Conservation (phyloP, 805 yeast genomes). For the Middelhovenomyces tepae region DNA sequence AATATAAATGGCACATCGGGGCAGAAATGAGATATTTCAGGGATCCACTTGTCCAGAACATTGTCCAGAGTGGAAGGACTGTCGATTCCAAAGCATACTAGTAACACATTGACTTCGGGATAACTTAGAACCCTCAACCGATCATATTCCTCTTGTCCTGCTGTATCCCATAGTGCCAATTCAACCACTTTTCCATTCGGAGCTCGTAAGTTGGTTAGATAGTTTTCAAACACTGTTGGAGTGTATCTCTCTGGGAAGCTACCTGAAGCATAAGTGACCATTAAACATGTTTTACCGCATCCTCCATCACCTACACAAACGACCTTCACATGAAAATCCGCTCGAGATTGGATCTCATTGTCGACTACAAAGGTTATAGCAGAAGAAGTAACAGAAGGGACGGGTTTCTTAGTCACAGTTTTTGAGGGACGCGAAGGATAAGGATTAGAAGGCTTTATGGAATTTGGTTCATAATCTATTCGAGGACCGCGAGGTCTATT, state of each 20-base stretch:
- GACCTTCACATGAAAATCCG: conserved; percentile 42
- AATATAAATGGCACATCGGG: conserved; percentile 68
- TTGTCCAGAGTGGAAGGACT: conserved; percentile 55
- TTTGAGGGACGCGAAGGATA: too few relatives aligned
- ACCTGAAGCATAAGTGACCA: conserved; percentile 57
- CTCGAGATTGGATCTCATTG: not conserved
- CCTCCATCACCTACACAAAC: conserved; percentile 89
- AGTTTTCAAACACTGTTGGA: conserved; percentile 79
- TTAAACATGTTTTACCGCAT: conserved; percentile 79
- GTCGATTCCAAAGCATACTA: conserved; percentile 70
- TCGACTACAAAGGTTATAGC: not conserved
- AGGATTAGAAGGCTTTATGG: too few relatives aligned
- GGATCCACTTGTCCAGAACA: conserved; percentile 76
- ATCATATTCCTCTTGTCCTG: conserved; percentile 83
- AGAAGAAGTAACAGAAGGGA: too few relatives aligned
- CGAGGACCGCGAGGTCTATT: too few relatives aligned
- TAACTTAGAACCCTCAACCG: conserved; percentile 70
- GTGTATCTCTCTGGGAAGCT: conserved; percentile 64
- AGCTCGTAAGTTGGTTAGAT: conserved; percentile 46
- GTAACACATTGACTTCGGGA: conserved; percentile 66
- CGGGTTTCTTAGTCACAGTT: too few relatives aligned
- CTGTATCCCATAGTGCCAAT: conserved; percentile 80
- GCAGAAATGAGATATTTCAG: conserved; percentile 78
- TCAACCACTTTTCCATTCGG: conserved; percentile 48
- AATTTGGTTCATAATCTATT: too few relatives aligned